Percentiles rank a stretch among this genome's conserved stretches.
phyloP scores from a whole-genome alignment of 2,329 filamentous ascomycete genomes.

The Hymenotorrendiella dingleyae region DNA sequence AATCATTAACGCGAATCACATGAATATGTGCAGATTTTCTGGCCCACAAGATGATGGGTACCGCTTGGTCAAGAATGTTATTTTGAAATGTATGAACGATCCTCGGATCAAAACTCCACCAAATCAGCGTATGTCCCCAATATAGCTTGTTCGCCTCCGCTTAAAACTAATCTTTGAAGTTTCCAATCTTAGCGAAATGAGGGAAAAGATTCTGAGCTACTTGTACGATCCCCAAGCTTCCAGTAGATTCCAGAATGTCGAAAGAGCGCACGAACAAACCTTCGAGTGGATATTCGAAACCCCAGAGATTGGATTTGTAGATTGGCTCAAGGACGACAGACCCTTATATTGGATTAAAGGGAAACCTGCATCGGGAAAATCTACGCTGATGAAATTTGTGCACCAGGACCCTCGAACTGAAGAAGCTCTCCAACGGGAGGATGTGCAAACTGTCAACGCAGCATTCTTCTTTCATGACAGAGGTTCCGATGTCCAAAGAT shows the following conservation, averaged over 20 bases:
- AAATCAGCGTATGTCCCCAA: no score
- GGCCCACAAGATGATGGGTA: background rate
- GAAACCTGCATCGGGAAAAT: constrained; percentile 6
- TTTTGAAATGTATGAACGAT: no score
- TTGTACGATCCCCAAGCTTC: no score
- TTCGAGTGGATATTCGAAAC: constrained; percentile 8
- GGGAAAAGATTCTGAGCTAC: no score
- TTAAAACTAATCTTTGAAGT: no score
- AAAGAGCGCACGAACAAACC: constrained; percentile 5
- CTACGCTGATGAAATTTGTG: constrained; percentile 14
- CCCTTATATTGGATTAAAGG: constrained; percentile 14
- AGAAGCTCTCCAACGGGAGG: constrained; percentile 26
- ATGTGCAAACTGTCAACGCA: constrained; percentile 19
- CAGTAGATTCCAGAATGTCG: no score
- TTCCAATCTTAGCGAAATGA: no score
- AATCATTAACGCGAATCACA: background rate
- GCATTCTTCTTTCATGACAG: constrained; percentile 41
- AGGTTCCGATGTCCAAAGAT: constrained; percentile 24
- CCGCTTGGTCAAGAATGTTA: background rate
- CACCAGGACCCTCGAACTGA: background rate
- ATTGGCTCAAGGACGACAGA: constrained; percentile 4
- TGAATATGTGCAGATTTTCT: background rate
- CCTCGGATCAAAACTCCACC: no score
- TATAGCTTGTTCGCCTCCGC: no score
- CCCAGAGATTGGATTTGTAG: background rate